These are phyloP conservation scores for Catharanthus roseus DNA, from an alignment of 257 asterid genomes.

Conservation along the genomic window DNA sequence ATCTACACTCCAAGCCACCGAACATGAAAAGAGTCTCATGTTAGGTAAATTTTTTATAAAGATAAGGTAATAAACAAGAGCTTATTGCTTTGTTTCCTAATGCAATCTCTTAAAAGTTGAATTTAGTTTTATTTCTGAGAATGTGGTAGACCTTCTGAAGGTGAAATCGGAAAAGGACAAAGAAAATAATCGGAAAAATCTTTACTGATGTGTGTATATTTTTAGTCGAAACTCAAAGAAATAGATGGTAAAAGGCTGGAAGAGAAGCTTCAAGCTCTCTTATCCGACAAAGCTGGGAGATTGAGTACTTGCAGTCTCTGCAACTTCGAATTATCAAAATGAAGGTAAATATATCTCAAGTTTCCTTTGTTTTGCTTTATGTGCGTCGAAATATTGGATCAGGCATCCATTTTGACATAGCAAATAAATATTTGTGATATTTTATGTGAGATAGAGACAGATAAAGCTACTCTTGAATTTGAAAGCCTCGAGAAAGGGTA, in stretches of 20 bases:
- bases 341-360: slow-evolving; percentile 38
- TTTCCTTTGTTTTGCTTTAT: background rate
- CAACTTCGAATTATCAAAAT: slow-evolving; percentile 59
- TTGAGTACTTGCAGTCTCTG: slow-evolving; percentile 64
- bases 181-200: background rate
- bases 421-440: slow-evolving; percentile 96
- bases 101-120: slow-evolving; percentile 9
- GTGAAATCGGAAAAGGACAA: background rate
- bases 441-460: slow-evolving; percentile 94
- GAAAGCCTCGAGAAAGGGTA: slow-evolving; percentile 98
- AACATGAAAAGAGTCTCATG: no score
- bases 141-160: background rate
- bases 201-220: slow-evolving; percentile 19
- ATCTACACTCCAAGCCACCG: no score
- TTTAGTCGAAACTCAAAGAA: slow-evolving; percentile 59
- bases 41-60: background rate
- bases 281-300: slow-evolving; percentile 67
- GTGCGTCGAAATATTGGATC: background rate
- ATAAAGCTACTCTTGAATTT: slow-evolving; percentile 95
- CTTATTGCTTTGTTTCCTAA: background rate
- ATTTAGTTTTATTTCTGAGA: background rate
- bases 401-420: slow-evolving; percentile 11
- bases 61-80: background rate
- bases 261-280: slow-evolving; percentile 65
- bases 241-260: slow-evolving; percentile 53